Evolutionary conservation across 768 basidiomycete genomes (phyloP), one percentile per base, ranked within the genome.

Genomic region (Coprinopsis marcescibilis): DNA sequence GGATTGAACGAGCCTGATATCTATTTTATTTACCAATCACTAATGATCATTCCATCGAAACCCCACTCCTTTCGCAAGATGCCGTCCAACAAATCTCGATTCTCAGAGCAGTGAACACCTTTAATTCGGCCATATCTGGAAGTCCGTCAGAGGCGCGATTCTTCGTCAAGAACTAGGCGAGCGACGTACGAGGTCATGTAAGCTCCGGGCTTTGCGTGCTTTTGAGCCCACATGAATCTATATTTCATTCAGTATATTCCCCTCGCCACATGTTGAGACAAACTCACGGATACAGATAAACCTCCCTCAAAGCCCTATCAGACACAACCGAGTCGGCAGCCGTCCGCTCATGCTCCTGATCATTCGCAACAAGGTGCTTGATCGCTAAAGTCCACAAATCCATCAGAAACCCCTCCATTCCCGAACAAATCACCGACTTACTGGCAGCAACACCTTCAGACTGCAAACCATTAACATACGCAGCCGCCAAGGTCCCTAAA

Each of bases 11-110:
- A n/a, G n/a, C n/a, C n/a, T n/a, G n/a, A n/a, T n/a, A n/a, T n/a
- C n/a, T n/a, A n/a, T n/a, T n/a, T n/a, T n/a, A n/a, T n/a, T n/a
- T 61, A 85, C 89, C 88, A 91, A 60, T 89, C 89, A 52, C 83
- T 85, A 65, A 89, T 85, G 50, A 87, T 68, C 34, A 79, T 59
- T 0, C 85, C 83, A 24, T 80, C 68, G 53, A 83, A 85, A 26
- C 74, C 71, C 87, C 87, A 89, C 57, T 89, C 88, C 24, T 72
- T 70, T 7, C 87, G 76, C n/a, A 89, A 68, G 37, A 89, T 75
- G 20, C 73, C 72, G 20, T 71, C 71, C 23, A 89, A 61, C 24
- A 89, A 69, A 33, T 65, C 60, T n/a, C 62, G 67, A 55, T 78
- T 85, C 62, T 90, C 87, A 3, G 82, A 78, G 43, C 76, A 81